Conservation (phyloP, 352 stramenopile genomes). For the Phytopythium ostracodes region DNA sequence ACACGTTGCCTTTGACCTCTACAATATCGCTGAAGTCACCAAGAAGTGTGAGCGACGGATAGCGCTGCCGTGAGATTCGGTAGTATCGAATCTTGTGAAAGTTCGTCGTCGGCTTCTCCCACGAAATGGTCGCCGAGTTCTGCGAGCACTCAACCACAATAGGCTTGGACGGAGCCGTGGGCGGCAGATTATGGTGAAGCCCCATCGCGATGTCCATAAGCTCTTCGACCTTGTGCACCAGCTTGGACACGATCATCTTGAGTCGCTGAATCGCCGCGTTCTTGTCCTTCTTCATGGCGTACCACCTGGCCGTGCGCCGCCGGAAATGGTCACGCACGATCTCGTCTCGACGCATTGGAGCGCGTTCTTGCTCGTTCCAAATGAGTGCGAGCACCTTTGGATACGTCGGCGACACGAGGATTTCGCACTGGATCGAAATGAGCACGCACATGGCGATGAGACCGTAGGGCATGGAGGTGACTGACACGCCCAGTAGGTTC, state of each 20-base stretch:
- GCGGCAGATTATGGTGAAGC: constrained; percentile 78
- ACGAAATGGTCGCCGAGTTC: constrained; percentile 73
- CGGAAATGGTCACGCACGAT: constrained; percentile 66
- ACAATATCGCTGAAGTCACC: constrained; percentile 81
- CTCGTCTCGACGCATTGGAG: constrained; percentile 44
- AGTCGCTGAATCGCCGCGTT: constrained; percentile 75
- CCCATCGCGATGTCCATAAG: constrained; percentile 88
- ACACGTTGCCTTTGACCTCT: constrained; percentile 56
- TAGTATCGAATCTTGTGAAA: constrained; percentile 84
- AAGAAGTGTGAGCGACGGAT: constrained; percentile 77
- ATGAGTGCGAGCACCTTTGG: constrained; percentile 49
- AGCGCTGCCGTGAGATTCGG: constrained; percentile 73
- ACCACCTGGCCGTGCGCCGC: constrained; percentile 66
- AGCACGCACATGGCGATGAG: constrained; percentile 80
- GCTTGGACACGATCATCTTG: constrained; percentile 85
- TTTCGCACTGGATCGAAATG: constrained; percentile 83
- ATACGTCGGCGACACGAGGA: constrained; percentile 59
- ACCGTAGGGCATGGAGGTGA: constrained; percentile 41
- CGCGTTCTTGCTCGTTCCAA: constrained; percentile 42
- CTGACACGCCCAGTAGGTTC: constrained; percentile 63
- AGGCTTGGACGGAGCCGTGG: constrained; percentile 67
- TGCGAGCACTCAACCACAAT: constrained; percentile 51
- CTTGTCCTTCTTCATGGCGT: constrained; percentile 81
- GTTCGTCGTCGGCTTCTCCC: constrained; percentile 51
- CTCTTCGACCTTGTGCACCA: constrained; percentile 87